Conservation (phyloP, 2,329 filamentous ascomycete species). For the Colletotrichum melonis region DNA sequence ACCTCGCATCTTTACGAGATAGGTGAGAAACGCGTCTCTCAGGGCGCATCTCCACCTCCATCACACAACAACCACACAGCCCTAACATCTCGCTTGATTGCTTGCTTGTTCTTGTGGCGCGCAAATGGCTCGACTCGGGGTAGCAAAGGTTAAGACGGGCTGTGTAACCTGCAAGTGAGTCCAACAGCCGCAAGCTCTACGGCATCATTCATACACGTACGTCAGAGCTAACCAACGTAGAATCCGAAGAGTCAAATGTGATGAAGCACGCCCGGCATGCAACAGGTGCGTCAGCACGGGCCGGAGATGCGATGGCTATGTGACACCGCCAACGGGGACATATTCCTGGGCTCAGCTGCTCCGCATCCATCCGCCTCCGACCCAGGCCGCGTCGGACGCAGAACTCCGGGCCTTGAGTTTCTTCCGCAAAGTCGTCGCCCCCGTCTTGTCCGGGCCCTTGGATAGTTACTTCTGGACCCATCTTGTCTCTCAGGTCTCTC, state of each 20-base stretch:
- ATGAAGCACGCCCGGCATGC: slow-evolving; percentile 44
- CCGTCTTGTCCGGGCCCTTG: slow-evolving; percentile 48
- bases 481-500: slow-evolving; percentile 50
- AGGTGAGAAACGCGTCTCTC: background rate
- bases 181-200: background rate
- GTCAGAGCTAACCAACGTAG: slow-evolving; percentile 26
- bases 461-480: slow-evolving; percentile 55
- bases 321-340: slow-evolving; percentile 17
- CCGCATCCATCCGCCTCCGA: slow-evolving; percentile 36
- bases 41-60: background rate
- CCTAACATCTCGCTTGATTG: no score
- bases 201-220: background rate
- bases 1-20: slow-evolving; percentile 17
- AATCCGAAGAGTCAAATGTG: slow-evolving; percentile 46
- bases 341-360: slow-evolving; percentile 50
- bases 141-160: slow-evolving; percentile 39
- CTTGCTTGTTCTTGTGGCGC: no score
- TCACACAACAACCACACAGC: background rate
- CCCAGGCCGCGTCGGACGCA: slow-evolving; percentile 39
- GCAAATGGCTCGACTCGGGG: slow-evolving; percentile 14
- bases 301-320: slow-evolving; percentile 47
- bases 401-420: slow-evolving; percentile 49
- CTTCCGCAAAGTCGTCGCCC: slow-evolving; percentile 51
- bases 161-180: slow-evolving; percentile 42
- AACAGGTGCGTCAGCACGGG: slow-evolving; percentile 41